phyloP scores from a whole-genome alignment of 495 filamentous ascomycete species.

The Aspergillus bertholletiae region DNA sequence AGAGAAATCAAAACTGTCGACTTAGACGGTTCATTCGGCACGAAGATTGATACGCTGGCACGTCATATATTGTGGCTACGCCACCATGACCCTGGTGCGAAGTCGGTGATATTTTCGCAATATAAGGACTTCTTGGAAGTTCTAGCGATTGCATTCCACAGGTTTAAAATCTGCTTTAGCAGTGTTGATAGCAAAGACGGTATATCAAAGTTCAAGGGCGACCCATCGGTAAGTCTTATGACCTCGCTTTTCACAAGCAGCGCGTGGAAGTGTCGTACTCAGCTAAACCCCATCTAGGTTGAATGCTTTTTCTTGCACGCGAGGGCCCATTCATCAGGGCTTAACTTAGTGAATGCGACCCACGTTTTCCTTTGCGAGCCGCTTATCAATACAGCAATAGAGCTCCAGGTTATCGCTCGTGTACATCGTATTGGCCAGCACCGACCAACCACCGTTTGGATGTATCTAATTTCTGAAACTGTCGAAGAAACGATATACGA shows the following conservation, averaged over 20 bases:
- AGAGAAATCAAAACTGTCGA: constrained; percentile 81
- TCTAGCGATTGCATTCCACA: constrained; percentile 60
- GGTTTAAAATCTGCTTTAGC: constrained; percentile 67
- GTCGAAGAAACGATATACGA: constrained; percentile 89
- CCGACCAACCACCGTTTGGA: constrained; percentile 86
- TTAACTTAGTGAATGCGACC: constrained; percentile 88
- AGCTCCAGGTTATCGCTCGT: constrained; percentile 89
- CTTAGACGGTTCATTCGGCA: constrained; percentile 71
- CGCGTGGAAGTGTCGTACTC: neutral
- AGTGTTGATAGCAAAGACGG: constrained; percentile 61
- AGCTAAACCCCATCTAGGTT: constrained; percentile 29
- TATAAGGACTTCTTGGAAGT: constrained; percentile 77
- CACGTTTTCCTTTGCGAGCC: constrained; percentile 96
- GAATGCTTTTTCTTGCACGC: constrained; percentile 90
- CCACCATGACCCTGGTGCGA: constrained; percentile 77
- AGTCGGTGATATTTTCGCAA: constrained; percentile 90
- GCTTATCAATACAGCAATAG: constrained; percentile 85
- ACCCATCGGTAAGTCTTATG: constrained; percentile 52
- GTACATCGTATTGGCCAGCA: constrained; percentile 93
- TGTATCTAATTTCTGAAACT: constrained; percentile 84
- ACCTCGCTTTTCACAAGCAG: neutral
- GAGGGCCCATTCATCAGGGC: constrained; percentile 77
- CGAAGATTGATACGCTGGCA: constrained; percentile 81
- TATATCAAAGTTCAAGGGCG: constrained; percentile 68
- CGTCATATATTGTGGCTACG: constrained; percentile 83